phyloP scores from a whole-genome alignment of 2,329 filamentous ascomycete genomes.

The Aspergillus novoparasiticus region DNA sequence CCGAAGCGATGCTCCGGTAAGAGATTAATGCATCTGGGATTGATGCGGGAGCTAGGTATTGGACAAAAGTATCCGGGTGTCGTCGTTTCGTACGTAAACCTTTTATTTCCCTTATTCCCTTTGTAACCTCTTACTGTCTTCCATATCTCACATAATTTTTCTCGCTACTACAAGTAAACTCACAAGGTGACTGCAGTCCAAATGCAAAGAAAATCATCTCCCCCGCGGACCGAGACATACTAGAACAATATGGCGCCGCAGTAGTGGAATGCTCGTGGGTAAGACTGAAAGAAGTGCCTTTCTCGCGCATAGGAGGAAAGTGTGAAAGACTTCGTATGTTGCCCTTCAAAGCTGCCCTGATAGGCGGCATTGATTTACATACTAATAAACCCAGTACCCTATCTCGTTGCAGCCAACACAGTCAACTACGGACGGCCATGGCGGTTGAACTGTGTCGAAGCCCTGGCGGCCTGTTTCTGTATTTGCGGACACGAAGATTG shows the following conservation, averaged over 20 bases:
- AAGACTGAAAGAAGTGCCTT: constrained; percentile 85
- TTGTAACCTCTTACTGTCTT: neutral
- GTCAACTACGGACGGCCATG: constrained; percentile 98
- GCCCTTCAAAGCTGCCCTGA: no score
- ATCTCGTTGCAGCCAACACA: constrained; percentile 92
- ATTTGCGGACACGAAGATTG: constrained; percentile 92
- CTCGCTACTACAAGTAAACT: neutral
- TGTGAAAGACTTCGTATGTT: constrained; percentile 72
- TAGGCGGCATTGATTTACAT: neutral
- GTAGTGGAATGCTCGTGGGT: constrained; percentile 99
- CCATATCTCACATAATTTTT: neutral
- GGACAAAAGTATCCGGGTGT: constrained; percentile 91
- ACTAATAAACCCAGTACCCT: constrained; percentile 63
- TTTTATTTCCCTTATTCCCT: constrained; percentile 1
- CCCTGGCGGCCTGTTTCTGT: constrained; percentile 85
- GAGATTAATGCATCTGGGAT: constrained; percentile 83
- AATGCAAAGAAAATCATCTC: constrained; percentile 87
- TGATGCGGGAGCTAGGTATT: constrained; percentile 90
- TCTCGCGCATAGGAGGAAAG: constrained; percentile 86
- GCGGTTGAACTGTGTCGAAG: constrained; percentile 94
- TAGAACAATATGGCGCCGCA: constrained; percentile 88
- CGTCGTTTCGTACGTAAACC: constrained; percentile 69
- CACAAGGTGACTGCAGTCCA: constrained; percentile 50
- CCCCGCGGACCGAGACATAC: constrained; percentile 75
- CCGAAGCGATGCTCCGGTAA: constrained; percentile 96